Evolutionary conservation across 2,329 filamentous ascomycete genomes (phyloP).

Genomic region (Ophiocordyceps camponoti-leonardi): DNA sequence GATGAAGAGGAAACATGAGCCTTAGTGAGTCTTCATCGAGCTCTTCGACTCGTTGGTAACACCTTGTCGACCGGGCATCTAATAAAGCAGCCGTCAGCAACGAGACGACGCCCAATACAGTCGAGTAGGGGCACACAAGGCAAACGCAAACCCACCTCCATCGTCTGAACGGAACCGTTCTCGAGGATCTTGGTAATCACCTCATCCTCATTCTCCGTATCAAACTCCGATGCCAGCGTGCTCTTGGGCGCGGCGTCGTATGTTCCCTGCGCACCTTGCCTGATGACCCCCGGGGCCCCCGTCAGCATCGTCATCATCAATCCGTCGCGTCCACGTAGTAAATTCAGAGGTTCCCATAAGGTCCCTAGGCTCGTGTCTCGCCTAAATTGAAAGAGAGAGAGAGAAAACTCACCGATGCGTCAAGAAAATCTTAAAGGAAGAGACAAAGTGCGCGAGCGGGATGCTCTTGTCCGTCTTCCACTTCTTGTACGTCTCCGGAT

Average conservation of each 20-base stretch:
- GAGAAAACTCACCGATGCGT: constrained; percentile 65
- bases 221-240: constrained; percentile 72
- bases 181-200: constrained; percentile 68
- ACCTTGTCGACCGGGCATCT: constrained; percentile 36
- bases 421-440: constrained; percentile 74
- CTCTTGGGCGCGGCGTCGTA: constrained; percentile 60
- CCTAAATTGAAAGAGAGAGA: no score
- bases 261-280: constrained; percentile 72
- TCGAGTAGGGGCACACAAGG: no score
- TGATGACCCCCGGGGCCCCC: no score
- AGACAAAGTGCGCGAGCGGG: constrained; percentile 71
- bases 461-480: constrained; percentile 70
- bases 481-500: constrained; percentile 48
- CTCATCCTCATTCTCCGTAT: constrained; percentile 61
- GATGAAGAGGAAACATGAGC: neutral
- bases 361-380: no score
- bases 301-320: no score
- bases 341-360: no score
- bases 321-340: no score
- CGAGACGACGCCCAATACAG: no score
- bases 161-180: constrained; percentile 51
- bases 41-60: constrained; percentile 34
- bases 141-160: constrained; percentile 29
- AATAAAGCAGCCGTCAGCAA: neutral
- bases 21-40: constrained; percentile 22